Base-by-base conservation (phyloP, 2,329 filamentous ascomycete species). In the Chrysoporthe puriensis region DNA sequence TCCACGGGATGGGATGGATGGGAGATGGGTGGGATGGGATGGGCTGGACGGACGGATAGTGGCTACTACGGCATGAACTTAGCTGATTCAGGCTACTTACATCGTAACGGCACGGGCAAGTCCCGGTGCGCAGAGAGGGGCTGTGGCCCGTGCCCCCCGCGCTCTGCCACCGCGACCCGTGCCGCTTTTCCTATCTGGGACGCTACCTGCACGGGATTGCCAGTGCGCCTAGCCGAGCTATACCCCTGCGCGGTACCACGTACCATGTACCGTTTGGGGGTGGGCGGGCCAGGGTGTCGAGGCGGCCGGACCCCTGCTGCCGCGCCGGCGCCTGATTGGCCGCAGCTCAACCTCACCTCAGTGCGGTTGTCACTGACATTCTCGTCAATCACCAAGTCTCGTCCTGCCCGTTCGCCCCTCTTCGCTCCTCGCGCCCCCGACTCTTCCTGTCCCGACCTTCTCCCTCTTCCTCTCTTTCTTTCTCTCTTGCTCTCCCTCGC, bases 401-500 rank as follows among this genome's bases (percentile, higher is more conserved):
- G 42, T 34, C 43, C 58, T 42, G 63, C 64, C 62, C 68, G 52
- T 62, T 56, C 61, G 64, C 62, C 59, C 60, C 68, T 64, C 62
- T 50, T 67, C 62, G 65, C 50, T 16, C 67, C 64, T 65, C 68
- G 65, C 44, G 63, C 42, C 59, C 34, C 26, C 43, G 26, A 26
- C n/a, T 48, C 64, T 60, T 64, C 62, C 26, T 46, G 68, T 69
- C 52, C 68, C 68, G 56, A 58, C 65, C 65, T 59, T 67, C 68
- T 69, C 68, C 65, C 67, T 69, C 67, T 69, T 69, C 64, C 63
- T 69, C 54, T 40, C 7, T 66, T 58, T 57, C 50, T 59, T 2
- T 32, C 50, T 26, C 26, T 26, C 26, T 26, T 26, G 26, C 26
- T 26, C 26, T 26, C 26, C 26, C 26, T 26, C 26, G 26, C 26